Evolutionary conservation across 2,329 filamentous ascomycete species (phyloP), one percentile per base, ranked within the genome.

Genomic region (Aspergillus sp.): DNA sequence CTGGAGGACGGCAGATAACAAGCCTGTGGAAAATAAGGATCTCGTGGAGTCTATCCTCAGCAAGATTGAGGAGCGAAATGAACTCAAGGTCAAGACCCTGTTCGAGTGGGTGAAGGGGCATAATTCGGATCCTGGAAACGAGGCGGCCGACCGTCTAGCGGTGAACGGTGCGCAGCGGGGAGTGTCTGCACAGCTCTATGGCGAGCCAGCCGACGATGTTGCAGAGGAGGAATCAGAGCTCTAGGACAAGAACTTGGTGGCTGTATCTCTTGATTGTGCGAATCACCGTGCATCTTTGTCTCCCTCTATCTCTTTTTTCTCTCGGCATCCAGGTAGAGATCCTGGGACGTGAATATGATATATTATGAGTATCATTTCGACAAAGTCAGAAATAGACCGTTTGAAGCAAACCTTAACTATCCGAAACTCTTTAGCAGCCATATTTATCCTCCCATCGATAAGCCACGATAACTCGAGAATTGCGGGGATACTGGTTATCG

Each of bases 71-170:
- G 86, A 91, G 74, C 84, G 92, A 53, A 84, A 87, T 53, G 80
- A 78, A 57, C 79, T 82, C 1, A 86, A 86, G 17, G 84, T 83
- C 3, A 78, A 82, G 66, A 96, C 91, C 0, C 79, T 85, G 57
- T 95, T 97, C 71, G 84, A 88, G 65, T 98, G 93, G 93, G 88
- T 97, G 51, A 97, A 96, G 78, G 95, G 93, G 0, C 95, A 99
- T 74, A 84, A 84, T 28, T 82, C 83, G 49, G 83, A 92, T 67
- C 76, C 80, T 3, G 93, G 94, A 1, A 98, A 98, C 71, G 82
- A 87, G 49, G 90, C 87, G 13, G 95, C 95, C 1, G 94, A 98
- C 80, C 77, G 76, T 63, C 80, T 97, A 64, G 93, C 93, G 1
- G 89, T 92, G 38, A 80, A 82, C 59, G 90, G 88, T 1, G 89